Base-by-base conservation (phyloP, 768 basidiomycete species). In the Suillus brevipes region DNA sequence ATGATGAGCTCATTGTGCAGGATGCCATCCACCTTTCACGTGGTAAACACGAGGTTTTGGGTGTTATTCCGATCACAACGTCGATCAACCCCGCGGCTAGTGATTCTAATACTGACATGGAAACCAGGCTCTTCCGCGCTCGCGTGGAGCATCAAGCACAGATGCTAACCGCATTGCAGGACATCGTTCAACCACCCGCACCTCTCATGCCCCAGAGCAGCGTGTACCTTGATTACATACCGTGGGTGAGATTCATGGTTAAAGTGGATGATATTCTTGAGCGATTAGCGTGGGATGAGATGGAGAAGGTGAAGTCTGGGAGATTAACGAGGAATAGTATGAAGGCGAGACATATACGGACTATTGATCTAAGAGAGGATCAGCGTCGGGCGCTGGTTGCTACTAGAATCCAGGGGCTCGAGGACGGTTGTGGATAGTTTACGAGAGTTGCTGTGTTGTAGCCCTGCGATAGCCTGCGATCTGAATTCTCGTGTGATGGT, bases 141-240 rank as follows among this genome's bases (percentile, higher is more conserved):
- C 82, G 83, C 75, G 80, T 82, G 77, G 77, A 71, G 42, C 80
- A 84, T 75, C 80, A 81, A 70, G 65, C 71, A 62, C 72, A 75
- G 71, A 80, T 84, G 69, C 74, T 71, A 66, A 76, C 77, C 64
- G 82, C 84, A 70, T 75, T 92, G 69, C 78, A 80, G 64, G 79
- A 80, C 65, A 70, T 86, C 50, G 78, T 87, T 67, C 80, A 81
- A 20, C 72, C 77, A 61, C 73, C 78, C 23, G 73, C 77, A 36
- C 77, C 83, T 62, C 65, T 81, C 50, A 77, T 85, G 71, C 81
- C 83, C 14, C 79, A 83, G 57, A 71, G 72, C 23, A 77, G 78
- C 45, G 75, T 90, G 65, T 82, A 84, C 70, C 73, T 89, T 71
- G 91, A 96, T 57, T 91, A 92, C 76, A 77, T 85, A 68, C 89